phyloP scores from a whole-genome alignment of 768 basidiomycete species.

The Obba rivulosa region DNA sequence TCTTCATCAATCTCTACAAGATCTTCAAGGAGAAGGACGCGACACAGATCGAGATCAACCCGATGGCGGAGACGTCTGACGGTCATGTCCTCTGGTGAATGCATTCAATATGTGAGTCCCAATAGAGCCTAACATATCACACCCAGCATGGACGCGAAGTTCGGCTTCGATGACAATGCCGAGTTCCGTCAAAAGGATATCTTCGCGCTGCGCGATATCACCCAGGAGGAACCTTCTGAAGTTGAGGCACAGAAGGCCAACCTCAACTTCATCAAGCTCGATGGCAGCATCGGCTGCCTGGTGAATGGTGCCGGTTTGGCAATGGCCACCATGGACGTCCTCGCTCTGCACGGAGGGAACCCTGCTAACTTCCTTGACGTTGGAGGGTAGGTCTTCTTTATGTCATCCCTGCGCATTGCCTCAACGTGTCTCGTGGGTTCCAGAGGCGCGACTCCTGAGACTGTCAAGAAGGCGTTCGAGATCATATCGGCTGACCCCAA shows the following conservation, averaged over 20 bases:
- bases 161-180: constrained; percentile 99
- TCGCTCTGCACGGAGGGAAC: constrained; percentile 90
- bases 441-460: constrained; percentile 97
- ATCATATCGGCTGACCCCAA: constrained; percentile 85
- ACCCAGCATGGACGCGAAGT: constrained; percentile 97
- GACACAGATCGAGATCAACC: constrained; percentile 99
- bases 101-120: not conserved
- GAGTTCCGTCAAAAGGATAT: constrained; percentile 94
- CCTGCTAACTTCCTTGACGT: constrained; percentile 99
- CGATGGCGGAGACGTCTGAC: constrained; percentile 87
- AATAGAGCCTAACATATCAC: not conserved
- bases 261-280: constrained; percentile 98
- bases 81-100: constrained; percentile 89
- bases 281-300: constrained; percentile 93
- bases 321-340: constrained; percentile 99
- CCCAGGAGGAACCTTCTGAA: constrained; percentile 96
- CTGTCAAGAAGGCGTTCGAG: constrained; percentile 99
- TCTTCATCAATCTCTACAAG: constrained; percentile 90
- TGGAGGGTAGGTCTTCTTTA: constrained; percentile 61
- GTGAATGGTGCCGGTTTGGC: constrained; percentile 98
- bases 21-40: constrained; percentile 99
- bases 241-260: constrained; percentile 96
- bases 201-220: constrained; percentile 82
- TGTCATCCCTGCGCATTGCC: constrained; percentile 1
- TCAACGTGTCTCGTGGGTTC: not conserved